Base-by-base conservation (phyloP, 805 yeast species). In the Ogataea glucozyma region DNA sequence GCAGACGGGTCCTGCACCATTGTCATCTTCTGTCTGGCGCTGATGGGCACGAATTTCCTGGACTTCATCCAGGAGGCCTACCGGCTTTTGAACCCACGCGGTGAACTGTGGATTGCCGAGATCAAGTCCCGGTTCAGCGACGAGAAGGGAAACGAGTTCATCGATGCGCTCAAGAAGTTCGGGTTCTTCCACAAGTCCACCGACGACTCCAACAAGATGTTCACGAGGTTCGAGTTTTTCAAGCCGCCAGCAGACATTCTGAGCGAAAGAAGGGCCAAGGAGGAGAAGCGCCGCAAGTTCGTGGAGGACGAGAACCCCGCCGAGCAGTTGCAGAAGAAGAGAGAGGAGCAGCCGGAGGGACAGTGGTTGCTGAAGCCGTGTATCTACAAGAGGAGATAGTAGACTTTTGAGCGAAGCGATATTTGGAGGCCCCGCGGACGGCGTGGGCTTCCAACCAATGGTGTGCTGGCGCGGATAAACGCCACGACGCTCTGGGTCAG, bases 81-180 rank as follows among this genome's bases (percentile, higher is more conserved):
- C 58, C 74, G 99, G 57, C 72, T 93, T 13, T 70, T 93, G 40
- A 83, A 88, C 8, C 96, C 96, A 31, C 75, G 88, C 47, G 98
- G 99, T 20, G 96, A 91, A 61, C 67, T 93, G 35, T 93, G 99
- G 99, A 88, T 93, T 35, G 93, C 98, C 2, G 99, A 93, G 62
- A 93, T 93, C 66, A 91, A 91, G 65, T 88, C 97, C 1, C 73
- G 99, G 58, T 87, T 93, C 56, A 69, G 78, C 6, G 96, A 89
- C 56, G 79, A 63, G 50, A 76, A 76, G 39, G 91, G 91, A 12
- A 76, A 76, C n/a, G 90, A 85, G 54, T 93, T 93, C 65, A 87
- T 84, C 10, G 78, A 85, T 18, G 80, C 85, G 1, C 71, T 93
- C 54, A 88, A 88, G 61, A 65, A 78, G 39, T 64, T 78, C 49